phyloP scores from a whole-genome alignment of 2,329 filamentous ascomycete species.

The Neonectria magnoliae region DNA sequence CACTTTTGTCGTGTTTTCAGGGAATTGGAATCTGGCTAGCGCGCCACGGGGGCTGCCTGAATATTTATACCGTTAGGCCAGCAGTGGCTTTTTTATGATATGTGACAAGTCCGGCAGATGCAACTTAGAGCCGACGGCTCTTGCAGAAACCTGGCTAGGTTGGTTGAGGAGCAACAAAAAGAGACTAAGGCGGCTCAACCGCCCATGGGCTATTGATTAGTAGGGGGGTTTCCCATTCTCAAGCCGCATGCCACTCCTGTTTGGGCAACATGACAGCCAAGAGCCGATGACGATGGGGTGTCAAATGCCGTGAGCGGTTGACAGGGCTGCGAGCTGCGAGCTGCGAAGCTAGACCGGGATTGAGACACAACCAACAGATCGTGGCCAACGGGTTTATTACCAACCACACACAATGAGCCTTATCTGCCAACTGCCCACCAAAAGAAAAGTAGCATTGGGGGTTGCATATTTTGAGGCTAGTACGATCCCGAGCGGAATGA shows the following conservation, averaged over 20 bases:
- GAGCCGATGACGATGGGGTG: not conserved
- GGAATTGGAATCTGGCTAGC: conserved; percentile 24
- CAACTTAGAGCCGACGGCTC: conserved; percentile 10
- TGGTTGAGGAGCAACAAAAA: not conserved
- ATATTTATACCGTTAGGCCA: not conserved
- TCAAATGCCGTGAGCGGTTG: conserved; percentile 5
- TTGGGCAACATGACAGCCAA: not conserved
- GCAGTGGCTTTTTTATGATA: conserved; percentile 37
- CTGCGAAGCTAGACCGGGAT: not conserved
- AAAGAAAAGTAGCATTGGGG: not conserved
- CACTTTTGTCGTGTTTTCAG: not conserved
- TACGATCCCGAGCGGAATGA: conserved; percentile 17
- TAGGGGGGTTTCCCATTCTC: not conserved
- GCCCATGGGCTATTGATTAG: not conserved
- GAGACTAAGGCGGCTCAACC: not conserved
- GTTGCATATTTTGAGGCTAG: not conserved
- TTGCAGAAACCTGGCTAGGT: not conserved
- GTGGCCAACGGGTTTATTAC: not conserved
- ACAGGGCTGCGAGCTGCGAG: conserved; percentile 1
- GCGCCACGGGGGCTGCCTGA: conserved; percentile 16
- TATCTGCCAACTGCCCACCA: not conserved
- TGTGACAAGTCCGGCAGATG: conserved; percentile 30
- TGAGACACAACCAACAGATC: conserved; percentile 2
- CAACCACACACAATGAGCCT: not conserved
- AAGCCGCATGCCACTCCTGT: conserved; percentile 1